Percentiles rank a stretch among this genome's conserved stretches.
These are phyloP conservation scores for Mitragyna speciosa DNA, from an alignment of 257 asterid species.

Conservation along the genomic window DNA sequence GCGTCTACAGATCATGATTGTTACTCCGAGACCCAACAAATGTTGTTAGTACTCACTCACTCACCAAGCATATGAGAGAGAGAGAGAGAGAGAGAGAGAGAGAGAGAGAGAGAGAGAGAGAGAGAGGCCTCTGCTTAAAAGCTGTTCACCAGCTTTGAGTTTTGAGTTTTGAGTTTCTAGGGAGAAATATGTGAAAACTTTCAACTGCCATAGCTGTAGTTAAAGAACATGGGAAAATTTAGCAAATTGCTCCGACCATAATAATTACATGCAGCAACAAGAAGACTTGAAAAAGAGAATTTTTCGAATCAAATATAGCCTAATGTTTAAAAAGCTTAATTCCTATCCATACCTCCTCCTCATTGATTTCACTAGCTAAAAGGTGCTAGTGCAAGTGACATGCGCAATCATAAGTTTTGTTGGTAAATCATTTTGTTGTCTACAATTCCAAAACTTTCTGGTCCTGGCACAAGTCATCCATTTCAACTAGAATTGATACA, in stretches of 20 bases:
- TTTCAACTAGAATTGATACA: neutral
- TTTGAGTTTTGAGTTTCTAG: too few relatives aligned
- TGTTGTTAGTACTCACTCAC: neutral
- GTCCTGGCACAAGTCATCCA: neutral
- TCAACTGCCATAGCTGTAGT: too few relatives aligned
- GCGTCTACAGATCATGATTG: neutral
- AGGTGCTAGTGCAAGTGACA: neutral
- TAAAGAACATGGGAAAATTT: too few relatives aligned
- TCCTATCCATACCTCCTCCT: too few relatives aligned
- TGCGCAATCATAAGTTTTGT: conserved; percentile 8
- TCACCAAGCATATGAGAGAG: neutral
- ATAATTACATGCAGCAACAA: too few relatives aligned
- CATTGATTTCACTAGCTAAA: neutral
- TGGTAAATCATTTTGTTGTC: neutral
- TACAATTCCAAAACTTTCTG: neutral
- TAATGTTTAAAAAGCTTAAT: too few relatives aligned
- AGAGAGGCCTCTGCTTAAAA: neutral
- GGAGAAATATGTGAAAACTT: neutral
- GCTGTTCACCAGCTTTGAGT: neutral
- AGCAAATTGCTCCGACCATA: too few relatives aligned
- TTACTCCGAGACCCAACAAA: neutral
- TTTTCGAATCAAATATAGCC: too few relatives aligned
- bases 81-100: too few relatives aligned
- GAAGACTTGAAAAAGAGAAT: too few relatives aligned
- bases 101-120: too few relatives aligned